phyloP scores from a whole-genome alignment of 2,329 filamentous ascomycete species.

The Orbilia ellipsospora region DNA sequence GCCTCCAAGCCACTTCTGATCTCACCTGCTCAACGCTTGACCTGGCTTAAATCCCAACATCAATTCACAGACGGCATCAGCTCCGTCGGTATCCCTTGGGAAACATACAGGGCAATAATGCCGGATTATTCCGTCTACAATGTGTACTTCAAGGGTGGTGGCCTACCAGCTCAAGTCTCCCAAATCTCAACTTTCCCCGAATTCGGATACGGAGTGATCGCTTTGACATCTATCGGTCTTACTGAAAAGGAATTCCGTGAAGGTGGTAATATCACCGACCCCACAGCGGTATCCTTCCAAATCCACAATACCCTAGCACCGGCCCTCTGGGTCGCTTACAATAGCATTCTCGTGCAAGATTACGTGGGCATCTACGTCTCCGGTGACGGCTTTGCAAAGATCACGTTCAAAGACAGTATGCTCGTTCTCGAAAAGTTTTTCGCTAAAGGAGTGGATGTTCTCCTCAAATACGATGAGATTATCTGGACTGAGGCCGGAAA shows the following conservation, averaged over 20 bases:
- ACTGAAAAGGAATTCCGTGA: conserved; percentile 20
- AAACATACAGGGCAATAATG: conserved; percentile 39
- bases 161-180: conserved; percentile 33
- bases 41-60: conserved; percentile 39
- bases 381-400: conserved; percentile 24
- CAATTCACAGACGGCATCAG: conserved; percentile 42
- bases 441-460: conserved; percentile 25
- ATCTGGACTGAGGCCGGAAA: conserved; percentile 23
- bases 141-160: conserved; percentile 48
- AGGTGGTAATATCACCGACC: conserved; percentile 15
- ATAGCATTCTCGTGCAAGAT: conserved; percentile 19
- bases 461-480: conserved; percentile 36
- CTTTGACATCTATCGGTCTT: conserved; percentile 20
- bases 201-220: conserved; percentile 41
- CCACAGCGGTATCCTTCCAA: conserved; percentile 15
- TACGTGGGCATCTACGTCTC: conserved; percentile 44
- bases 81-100: conserved; percentile 45
- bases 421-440: conserved; percentile 27
- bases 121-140: conserved; percentile 39
- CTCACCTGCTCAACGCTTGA: conserved; percentile 28
- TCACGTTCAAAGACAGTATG: conserved; percentile 33
- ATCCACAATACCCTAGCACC: conserved; percentile 40
- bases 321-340: conserved; percentile 42
- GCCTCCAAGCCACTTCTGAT: conserved; percentile 25
- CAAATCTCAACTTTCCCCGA: conserved; percentile 38